Percentiles rank a stretch among this genome's conserved stretches.
Conservation (phyloP, 352 stramenopile species). For the Globisporangium nunn region DNA sequence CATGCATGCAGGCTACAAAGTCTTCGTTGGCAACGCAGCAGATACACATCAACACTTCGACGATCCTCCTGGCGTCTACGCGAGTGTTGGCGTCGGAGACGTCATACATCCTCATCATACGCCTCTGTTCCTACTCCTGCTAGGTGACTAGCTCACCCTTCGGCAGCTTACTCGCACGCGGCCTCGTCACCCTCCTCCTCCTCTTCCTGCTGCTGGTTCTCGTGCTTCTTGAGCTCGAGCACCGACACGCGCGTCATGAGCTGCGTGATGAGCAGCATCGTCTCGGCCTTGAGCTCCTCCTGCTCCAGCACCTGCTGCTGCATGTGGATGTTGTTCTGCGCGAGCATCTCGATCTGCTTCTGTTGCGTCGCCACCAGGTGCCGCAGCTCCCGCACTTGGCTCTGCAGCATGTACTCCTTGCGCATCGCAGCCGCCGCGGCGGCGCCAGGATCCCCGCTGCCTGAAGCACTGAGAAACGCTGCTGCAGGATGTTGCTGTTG, state of each 20-base stretch:
- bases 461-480: neutral
- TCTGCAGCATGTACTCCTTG: conserved; percentile 12
- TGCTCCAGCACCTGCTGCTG: conserved; percentile 77
- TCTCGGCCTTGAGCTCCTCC: conserved; percentile 78
- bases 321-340: conserved; percentile 69
- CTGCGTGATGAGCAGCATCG: conserved; percentile 78
- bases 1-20: too few relatives aligned
- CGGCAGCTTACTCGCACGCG: conserved; percentile 16
- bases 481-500: too few relatives aligned
- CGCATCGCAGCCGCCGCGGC: neutral
- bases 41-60: too few relatives aligned
- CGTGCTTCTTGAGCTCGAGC: conserved; percentile 54
- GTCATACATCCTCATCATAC: neutral
- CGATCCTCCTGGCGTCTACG: too few relatives aligned
- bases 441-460: neutral
- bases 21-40: too few relatives aligned
- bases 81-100: neutral
- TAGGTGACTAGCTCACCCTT: neutral
- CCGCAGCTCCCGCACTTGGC: conserved; percentile 46
- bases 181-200: conserved; percentile 20
- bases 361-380: conserved; percentile 46
- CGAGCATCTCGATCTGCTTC: conserved; percentile 67
- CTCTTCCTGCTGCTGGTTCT: conserved; percentile 20
- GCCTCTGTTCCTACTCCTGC: too few relatives aligned
- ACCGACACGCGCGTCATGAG: conserved; percentile 80